These are phyloP conservation scores for Phialophora verrucosa DNA, from an alignment of 2,329 filamentous ascomycete species.

Conservation along the genomic window DNA sequence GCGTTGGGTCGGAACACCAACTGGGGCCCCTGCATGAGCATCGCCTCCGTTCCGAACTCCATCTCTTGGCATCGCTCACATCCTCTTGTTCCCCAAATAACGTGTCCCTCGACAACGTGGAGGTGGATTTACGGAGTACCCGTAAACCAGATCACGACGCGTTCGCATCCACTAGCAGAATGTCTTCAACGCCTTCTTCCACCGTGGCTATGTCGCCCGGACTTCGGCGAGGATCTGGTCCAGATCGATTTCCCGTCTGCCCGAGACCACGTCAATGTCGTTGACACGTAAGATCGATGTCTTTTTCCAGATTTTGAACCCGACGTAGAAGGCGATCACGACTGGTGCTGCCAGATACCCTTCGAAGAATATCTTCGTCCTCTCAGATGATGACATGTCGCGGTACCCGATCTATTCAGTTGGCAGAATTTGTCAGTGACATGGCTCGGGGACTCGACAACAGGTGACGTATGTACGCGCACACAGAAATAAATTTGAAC, in stretches of 20 bases:
- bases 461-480: neutral
- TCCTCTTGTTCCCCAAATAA: neutral
- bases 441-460: neutral
- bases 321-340: slow-evolving; percentile 59
- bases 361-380: slow-evolving; percentile 72
- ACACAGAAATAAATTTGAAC: neutral
- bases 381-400: slow-evolving; percentile 51
- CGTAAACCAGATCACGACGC: neutral
- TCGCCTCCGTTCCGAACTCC: slow-evolving; percentile 5
- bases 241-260: slow-evolving; percentile 73
- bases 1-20: neutral
- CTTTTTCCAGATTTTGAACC: slow-evolving; percentile 44
- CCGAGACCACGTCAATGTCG: slow-evolving; percentile 66
- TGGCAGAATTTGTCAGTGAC: neutral
- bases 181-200: slow-evolving; percentile 61
- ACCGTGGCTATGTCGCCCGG: slow-evolving; percentile 69
- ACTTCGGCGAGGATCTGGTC: slow-evolving; percentile 72
- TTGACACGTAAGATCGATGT: slow-evolving; percentile 19
- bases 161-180: slow-evolving; percentile 6
- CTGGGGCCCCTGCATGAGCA: slow-evolving; percentile 6
- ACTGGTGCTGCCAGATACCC: slow-evolving; percentile 63
- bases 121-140: neutral
- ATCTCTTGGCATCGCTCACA: slow-evolving; percentile 17
- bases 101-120: neutral
- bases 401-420: slow-evolving; percentile 52